Conservation (phyloP, 2,329 filamentous ascomycete species). For the Coniella lustricola region DNA sequence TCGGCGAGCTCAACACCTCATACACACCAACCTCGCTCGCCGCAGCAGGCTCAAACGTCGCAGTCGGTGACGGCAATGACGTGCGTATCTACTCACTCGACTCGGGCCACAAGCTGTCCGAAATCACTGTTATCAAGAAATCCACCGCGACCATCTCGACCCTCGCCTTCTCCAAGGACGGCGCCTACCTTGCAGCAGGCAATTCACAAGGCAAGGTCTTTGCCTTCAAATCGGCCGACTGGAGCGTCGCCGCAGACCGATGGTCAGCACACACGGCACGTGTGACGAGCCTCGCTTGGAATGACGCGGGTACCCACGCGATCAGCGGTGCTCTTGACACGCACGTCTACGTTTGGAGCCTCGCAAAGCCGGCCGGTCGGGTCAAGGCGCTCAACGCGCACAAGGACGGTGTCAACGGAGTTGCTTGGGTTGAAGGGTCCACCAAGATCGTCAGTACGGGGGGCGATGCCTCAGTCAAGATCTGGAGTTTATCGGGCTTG, state of each 20-base stretch:
- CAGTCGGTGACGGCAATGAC: conserved; percentile 64
- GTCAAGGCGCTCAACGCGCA: conserved; percentile 83
- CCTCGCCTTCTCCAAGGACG: conserved; percentile 75
- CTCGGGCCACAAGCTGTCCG: conserved; percentile 47
- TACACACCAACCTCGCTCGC: conserved; percentile 67
- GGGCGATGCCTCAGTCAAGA: conserved; percentile 83
- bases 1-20: conserved; percentile 51
- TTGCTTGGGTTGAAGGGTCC: conserved; percentile 64
- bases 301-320: conserved; percentile 66
- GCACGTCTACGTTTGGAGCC: conserved; percentile 86
- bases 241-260: conserved; percentile 70
- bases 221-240: conserved; percentile 60
- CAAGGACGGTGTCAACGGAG: conserved; percentile 89
- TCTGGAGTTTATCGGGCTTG: conserved; percentile 65
- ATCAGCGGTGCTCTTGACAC: conserved; percentile 85
- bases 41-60: conserved; percentile 59
- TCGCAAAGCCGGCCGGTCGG: conserved; percentile 74
- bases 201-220: conserved; percentile 81
- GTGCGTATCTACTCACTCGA: conserved; percentile 67
- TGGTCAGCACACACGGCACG: conserved; percentile 56
- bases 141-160: conserved; percentile 68
- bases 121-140: conserved; percentile 53
- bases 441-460: conserved; percentile 70
- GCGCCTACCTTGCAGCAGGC: conserved; percentile 73
- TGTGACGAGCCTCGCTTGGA: conserved; percentile 64